Evolutionary conservation across 2,329 filamentous ascomycete genomes (phyloP).

Genomic region (Ophiocordyceps polyrhachis-furcata): DNA sequence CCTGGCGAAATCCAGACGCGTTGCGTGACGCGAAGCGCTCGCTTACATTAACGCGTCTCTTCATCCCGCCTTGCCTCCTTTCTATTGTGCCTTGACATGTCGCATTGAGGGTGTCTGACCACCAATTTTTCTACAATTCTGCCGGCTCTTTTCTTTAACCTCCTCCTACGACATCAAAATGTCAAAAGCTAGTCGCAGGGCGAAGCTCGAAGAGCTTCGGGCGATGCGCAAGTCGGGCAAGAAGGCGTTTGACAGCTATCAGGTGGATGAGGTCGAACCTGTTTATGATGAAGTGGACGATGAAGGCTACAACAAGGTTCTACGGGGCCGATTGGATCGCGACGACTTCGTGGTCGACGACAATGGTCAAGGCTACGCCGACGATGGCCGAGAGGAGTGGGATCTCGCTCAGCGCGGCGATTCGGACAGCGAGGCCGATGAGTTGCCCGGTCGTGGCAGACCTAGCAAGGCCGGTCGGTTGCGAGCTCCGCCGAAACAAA

Average conservation of each 20-base stretch:
- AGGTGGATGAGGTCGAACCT: constrained; percentile 66
- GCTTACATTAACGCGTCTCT: not conserved
- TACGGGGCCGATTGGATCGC: constrained; percentile 70
- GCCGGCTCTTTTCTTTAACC: not conserved
- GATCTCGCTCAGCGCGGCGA: constrained; percentile 51
- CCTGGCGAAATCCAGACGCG: not conserved
- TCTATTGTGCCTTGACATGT: not conserved
- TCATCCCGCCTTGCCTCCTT: not conserved
- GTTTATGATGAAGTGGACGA: constrained; percentile 96
- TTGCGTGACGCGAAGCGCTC: not conserved
- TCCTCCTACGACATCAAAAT: constrained; percentile 8
- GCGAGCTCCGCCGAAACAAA: too few species aligned
- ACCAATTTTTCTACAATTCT: constrained; percentile 3
- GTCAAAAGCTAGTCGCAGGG: constrained; percentile 20
- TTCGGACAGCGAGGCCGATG: constrained; percentile 48
- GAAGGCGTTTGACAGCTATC: constrained; percentile 73
- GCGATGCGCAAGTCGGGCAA: constrained; percentile 78
- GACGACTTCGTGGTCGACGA: constrained; percentile 99
- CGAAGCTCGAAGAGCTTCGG: constrained; percentile 57
- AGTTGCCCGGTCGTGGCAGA: constrained; percentile 22
- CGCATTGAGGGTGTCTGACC: not conserved
- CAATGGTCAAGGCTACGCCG: constrained; percentile 90
- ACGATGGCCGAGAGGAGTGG: constrained; percentile 93
- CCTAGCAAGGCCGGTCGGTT: constrained; percentile 31
- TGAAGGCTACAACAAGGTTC: constrained; percentile 91